A percentile compares a stretch with the other conserved stretches of the same genome.
Evolutionary conservation across 1,284 basidiomycete genomes (phyloP).

Genomic region (Coniferiporia sulphurascens): DNA sequence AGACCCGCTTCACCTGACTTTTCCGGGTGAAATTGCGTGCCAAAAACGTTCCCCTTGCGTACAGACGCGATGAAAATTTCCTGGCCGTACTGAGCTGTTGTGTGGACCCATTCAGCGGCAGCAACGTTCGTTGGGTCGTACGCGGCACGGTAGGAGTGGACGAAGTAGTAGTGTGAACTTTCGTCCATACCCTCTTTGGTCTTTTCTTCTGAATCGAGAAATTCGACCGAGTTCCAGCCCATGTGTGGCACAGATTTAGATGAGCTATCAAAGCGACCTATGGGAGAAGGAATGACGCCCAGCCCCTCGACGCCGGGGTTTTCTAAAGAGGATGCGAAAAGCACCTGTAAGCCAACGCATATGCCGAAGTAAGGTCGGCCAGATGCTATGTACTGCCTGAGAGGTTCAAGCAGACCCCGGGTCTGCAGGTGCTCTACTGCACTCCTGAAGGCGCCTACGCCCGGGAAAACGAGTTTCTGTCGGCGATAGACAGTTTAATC

Average conservation of each 20-base stretch:
- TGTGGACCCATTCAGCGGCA: conserved; percentile 74
- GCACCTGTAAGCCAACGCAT: conserved; percentile 96
- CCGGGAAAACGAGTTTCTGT: conserved; percentile 94
- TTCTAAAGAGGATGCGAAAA: conserved; percentile 86
- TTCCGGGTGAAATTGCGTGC: conserved; percentile 97
- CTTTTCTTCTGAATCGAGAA: conserved; percentile 42
- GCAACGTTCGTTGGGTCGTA: conserved; percentile 58
- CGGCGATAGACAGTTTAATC: conserved; percentile 14
- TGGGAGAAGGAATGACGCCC: conserved; percentile 67
- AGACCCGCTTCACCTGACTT: conserved; percentile 95
- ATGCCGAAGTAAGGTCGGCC: conserved; percentile 97
- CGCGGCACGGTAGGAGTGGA: conserved; percentile 89
- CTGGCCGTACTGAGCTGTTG: conserved; percentile 88
- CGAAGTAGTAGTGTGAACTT: conserved; percentile 85
- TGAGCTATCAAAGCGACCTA: conserved; percentile 59
- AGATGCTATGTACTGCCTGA: conserved; percentile 80
- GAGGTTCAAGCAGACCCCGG: conserved; percentile 77
- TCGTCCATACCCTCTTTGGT: conserved; percentile 41
- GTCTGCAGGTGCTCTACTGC: conserved; percentile 76
- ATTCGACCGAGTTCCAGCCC: conserved; percentile 86
- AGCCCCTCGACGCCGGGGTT: conserved; percentile 56
- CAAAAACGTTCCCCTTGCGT: conserved; percentile 85
- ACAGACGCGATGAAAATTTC: conserved; percentile 91
- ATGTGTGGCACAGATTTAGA: conserved; percentile 96
- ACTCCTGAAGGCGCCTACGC: conserved; percentile 93